phyloP scores from a whole-genome alignment of 2,329 filamentous ascomycete genomes.

The Colletotrichum acutatum region DNA sequence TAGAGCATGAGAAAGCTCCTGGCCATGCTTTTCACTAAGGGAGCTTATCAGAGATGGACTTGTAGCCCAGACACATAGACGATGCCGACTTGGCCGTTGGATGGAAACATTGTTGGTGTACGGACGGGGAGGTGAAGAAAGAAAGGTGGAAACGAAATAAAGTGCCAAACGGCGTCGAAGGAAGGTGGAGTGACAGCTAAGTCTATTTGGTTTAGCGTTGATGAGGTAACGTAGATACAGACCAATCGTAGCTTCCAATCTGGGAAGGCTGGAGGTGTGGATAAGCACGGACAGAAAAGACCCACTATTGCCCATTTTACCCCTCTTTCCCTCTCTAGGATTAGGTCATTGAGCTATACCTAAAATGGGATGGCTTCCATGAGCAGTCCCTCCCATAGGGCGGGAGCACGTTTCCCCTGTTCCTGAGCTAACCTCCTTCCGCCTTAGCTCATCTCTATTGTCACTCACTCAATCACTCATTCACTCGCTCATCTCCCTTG shows the following conservation, averaged over 20 bases:
- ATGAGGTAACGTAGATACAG: neutral
- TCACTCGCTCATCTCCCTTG: slow-evolving; percentile 12
- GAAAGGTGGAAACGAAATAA: neutral
- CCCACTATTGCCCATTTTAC: slow-evolving; percentile 22
- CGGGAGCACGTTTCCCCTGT: slow-evolving; percentile 4
- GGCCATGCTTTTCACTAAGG: no score
- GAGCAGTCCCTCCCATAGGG: slow-evolving; percentile 11
- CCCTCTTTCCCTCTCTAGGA: slow-evolving; percentile 21
- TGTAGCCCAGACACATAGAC: no score
- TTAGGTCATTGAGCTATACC: slow-evolving; percentile 2
- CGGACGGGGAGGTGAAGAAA: neutral
- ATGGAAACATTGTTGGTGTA: neutral
- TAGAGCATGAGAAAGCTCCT: neutral
- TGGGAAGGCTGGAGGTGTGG: neutral
- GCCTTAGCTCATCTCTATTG: slow-evolving; percentile 15
- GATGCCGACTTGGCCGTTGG: neutral
- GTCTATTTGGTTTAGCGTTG: neutral
- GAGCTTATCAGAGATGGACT: no score
- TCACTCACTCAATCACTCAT: slow-evolving; percentile 1
- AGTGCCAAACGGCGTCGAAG: neutral
- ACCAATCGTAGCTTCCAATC: neutral
- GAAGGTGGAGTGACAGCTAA: neutral
- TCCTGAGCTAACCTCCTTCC: slow-evolving; percentile 12
- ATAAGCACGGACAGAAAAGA: slow-evolving; percentile 3
- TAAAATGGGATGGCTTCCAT: neutral